Percentiles rank a stretch among this genome's conserved stretches.
These are phyloP conservation scores for Tulasnella sp. DNA, from an alignment of 768 basidiomycete genomes.

Conservation along the genomic window DNA sequence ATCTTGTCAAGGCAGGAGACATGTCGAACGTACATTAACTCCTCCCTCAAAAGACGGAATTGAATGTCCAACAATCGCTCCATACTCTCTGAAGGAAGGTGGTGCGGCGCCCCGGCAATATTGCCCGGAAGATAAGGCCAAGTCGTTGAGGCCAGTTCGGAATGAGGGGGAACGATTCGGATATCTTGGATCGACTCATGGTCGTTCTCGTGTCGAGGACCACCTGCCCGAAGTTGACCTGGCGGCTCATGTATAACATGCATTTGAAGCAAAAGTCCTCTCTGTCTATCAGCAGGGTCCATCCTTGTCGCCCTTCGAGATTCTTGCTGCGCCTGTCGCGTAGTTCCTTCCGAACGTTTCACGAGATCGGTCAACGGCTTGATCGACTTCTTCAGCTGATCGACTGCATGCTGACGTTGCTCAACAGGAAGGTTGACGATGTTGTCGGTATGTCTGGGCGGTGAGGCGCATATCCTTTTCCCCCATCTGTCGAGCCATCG, in stretches of 20 bases:
- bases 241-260: constrained; percentile 52
- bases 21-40: constrained; percentile 50
- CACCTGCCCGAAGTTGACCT: constrained; percentile 48
- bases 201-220: constrained; percentile 70
- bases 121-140: constrained; percentile 62
- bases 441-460: constrained; percentile 46
- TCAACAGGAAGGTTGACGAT: constrained; percentile 36
- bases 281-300: constrained; percentile 33
- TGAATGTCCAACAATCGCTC: constrained; percentile 68
- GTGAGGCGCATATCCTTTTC: constrained; percentile 36
- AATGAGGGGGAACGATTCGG: constrained; percentile 63
- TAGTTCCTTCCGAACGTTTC: constrained; percentile 44
- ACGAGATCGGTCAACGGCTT: constrained; percentile 38
- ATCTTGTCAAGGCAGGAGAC: constrained; percentile 51
- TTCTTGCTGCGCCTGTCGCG: not conserved
- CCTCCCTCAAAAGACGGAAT: constrained; percentile 70
- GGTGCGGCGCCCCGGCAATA: constrained; percentile 60
- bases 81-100: constrained; percentile 55
- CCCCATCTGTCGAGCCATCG: constrained; percentile 49
- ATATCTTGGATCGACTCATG: constrained; percentile 53
- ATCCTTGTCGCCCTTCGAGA: not conserved
- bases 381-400: constrained; percentile 37
- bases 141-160: constrained; percentile 52
- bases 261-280: constrained; percentile 45
- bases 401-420: constrained; percentile 44